Percentiles rank a stretch among this genome's conserved stretches.
phyloP scores from a whole-genome alignment of 2,329 filamentous ascomycete species.

The Monilinia aucupariae region DNA sequence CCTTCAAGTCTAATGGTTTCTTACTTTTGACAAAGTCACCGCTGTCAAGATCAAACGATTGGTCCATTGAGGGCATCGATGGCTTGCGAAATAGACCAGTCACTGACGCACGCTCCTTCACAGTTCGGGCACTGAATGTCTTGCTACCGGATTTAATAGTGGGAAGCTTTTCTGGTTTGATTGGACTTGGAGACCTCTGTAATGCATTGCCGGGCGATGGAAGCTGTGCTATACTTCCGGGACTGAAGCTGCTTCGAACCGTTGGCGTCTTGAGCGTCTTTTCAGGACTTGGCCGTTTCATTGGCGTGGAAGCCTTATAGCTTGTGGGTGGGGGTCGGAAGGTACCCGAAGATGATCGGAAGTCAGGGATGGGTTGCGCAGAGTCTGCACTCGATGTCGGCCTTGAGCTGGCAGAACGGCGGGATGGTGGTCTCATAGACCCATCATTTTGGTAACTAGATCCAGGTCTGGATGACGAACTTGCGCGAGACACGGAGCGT shows the following conservation, averaged over 20 bases:
- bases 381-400: constrained; percentile 51
- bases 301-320: constrained; percentile 43
- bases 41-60: constrained; percentile 24
- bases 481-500: constrained; percentile 41
- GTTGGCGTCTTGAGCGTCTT: constrained; percentile 38
- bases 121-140: constrained; percentile 41
- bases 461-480: constrained; percentile 29
- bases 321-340: constrained; percentile 41
- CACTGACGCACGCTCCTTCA: constrained; percentile 49
- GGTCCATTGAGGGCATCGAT: constrained; percentile 42
- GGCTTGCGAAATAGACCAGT: constrained; percentile 53
- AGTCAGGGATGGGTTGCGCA: constrained; percentile 37
- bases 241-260: constrained; percentile 23
- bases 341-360: constrained; percentile 42
- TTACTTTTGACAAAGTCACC: constrained; percentile 28
- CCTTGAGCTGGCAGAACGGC: constrained; percentile 46
- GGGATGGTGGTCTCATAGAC: constrained; percentile 45
- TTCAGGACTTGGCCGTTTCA: constrained; percentile 35
- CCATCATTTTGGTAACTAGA: constrained; percentile 59
- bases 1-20: constrained; percentile 28
- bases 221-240: constrained; percentile 31
- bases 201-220: constrained; percentile 35
- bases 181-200: constrained; percentile 36
- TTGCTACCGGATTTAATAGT: constrained; percentile 41
- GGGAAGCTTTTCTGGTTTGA: constrained; percentile 28